Percentiles rank a stretch among this genome's conserved stretches.
Conservation (phyloP, 179 eudicot genomes). For the Heliamphora pulchella region DNA sequence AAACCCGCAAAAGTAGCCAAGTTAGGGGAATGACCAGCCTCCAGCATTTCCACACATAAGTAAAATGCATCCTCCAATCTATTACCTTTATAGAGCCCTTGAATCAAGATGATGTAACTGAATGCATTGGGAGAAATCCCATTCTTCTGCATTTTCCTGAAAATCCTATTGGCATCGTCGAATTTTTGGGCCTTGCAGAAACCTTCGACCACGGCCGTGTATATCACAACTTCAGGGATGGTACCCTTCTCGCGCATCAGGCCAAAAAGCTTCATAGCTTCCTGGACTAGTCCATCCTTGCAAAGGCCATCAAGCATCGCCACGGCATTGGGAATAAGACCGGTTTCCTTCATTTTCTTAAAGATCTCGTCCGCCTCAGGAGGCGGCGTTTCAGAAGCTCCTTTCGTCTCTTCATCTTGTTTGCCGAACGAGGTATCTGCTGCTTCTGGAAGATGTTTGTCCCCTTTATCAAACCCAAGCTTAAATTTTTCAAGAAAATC, state of each 20-base stretch:
- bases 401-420: slow-evolving; percentile 6
- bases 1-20: slow-evolving; percentile 53
- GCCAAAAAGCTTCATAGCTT: slow-evolving; percentile 86
- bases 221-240: slow-evolving; percentile 83
- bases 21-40: slow-evolving; percentile 75
- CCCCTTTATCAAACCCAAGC: slow-evolving; percentile 31
- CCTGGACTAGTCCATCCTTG: slow-evolving; percentile 79
- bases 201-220: slow-evolving; percentile 90
- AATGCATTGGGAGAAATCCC: slow-evolving; percentile 69
- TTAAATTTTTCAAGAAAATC: slow-evolving; percentile 45
- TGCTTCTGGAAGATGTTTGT: background rate
- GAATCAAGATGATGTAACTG: slow-evolving; percentile 56
- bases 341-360: slow-evolving; percentile 78
- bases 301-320: slow-evolving; percentile 95
- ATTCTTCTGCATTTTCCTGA: slow-evolving; percentile 72
- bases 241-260: slow-evolving; percentile 84
- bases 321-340: slow-evolving; percentile 86
- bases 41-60: slow-evolving; percentile 66
- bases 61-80: slow-evolving; percentile 66
- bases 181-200: slow-evolving; percentile 70
- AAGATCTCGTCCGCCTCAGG: slow-evolving; percentile 72
- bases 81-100: slow-evolving; percentile 47
- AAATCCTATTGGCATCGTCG: slow-evolving; percentile 74
- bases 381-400: background rate
- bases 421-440: background rate